These are phyloP conservation scores for Pseudoscleropodium purum DNA, from an alignment of 225 moss, liverwort and hornwort species.

Conservation along the genomic window DNA sequence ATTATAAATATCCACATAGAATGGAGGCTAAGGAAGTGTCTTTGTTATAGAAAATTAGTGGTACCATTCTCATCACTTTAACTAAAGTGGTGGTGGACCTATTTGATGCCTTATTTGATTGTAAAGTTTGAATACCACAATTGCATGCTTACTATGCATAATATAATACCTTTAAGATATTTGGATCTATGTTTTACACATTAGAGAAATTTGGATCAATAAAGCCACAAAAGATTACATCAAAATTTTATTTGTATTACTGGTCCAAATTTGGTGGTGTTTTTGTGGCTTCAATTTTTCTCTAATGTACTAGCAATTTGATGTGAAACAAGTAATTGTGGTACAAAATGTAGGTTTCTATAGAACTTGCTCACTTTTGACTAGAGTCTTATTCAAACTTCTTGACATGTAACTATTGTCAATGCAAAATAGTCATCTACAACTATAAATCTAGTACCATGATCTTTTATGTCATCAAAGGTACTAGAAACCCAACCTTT, in stretches of 20 bases:
- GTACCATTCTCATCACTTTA: accelerated
- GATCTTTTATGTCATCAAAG: not conserved
- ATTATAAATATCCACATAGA: not conserved
- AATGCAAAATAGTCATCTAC: not conserved
- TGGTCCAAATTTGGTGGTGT: accelerated
- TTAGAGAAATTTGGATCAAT: no score
- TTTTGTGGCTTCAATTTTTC: no score
- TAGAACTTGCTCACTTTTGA: not conserved
- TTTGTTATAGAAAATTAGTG: not conserved
- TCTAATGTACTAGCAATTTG: not conserved
- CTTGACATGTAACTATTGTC: not conserved
- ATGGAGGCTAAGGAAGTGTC: accelerated
- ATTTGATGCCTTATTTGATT: not conserved
- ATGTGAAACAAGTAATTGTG: not conserved
- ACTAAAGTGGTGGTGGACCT: not conserved
- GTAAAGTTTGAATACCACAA: not conserved
- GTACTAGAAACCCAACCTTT: accelerated
- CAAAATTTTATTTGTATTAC: no score
- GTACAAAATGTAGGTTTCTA: not conserved
- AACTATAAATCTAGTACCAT: no score
- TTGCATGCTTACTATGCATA: not conserved
- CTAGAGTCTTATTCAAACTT: not conserved
- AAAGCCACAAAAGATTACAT: no score
- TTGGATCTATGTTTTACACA: not conserved
- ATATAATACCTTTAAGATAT: not conserved